These are phyloP conservation scores for Triglochin maritima DNA, from an alignment of 106 monocot genomes.

Conservation along the genomic window DNA sequence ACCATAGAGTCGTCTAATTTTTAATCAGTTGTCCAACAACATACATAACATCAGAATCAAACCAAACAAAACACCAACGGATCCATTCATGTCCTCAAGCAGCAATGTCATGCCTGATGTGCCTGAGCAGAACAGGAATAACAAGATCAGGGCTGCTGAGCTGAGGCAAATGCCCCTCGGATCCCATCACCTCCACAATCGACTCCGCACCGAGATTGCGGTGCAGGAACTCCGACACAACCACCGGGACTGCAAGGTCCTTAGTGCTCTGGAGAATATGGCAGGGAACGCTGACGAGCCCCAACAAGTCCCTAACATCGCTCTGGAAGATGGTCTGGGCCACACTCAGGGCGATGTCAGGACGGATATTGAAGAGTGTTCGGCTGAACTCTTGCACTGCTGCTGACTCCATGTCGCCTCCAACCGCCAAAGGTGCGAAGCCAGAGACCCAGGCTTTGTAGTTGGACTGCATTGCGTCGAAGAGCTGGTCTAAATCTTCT, in stretches of 20 bases:
- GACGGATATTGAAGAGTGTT: slow-evolving; percentile 92
- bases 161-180: slow-evolving; percentile 92
- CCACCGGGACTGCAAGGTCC: slow-evolving; percentile 85
- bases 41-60: too few relatives aligned
- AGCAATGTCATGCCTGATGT: slow-evolving; percentile 66
- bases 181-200: slow-evolving; percentile 89
- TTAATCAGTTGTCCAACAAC: too few relatives aligned
- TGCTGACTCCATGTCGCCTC: slow-evolving; percentile 88
- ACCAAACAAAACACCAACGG: too few relatives aligned
- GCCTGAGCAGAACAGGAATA: slow-evolving; percentile 73
- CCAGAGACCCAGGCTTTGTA: slow-evolving; percentile 91
- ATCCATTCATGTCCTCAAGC: background rate
- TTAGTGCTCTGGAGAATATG: slow-evolving; percentile 92
- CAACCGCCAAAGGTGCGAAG: slow-evolving; percentile 73
- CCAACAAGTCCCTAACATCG: slow-evolving; percentile 45
- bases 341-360: slow-evolving; percentile 82
- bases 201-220: slow-evolving; percentile 59
- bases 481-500: slow-evolving; percentile 80
- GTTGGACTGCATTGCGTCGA: slow-evolving; percentile 77
- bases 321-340: slow-evolving; percentile 78
- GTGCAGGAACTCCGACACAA: slow-evolving; percentile 83
- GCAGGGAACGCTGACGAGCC: slow-evolving; percentile 64
- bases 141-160: slow-evolving; percentile 83
- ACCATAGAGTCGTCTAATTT: too few relatives aligned
- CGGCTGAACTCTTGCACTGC: slow-evolving; percentile 97